Conservation (phyloP, 2,329 filamentous ascomycete genomes). For the Aspergillus sp. region DNA sequence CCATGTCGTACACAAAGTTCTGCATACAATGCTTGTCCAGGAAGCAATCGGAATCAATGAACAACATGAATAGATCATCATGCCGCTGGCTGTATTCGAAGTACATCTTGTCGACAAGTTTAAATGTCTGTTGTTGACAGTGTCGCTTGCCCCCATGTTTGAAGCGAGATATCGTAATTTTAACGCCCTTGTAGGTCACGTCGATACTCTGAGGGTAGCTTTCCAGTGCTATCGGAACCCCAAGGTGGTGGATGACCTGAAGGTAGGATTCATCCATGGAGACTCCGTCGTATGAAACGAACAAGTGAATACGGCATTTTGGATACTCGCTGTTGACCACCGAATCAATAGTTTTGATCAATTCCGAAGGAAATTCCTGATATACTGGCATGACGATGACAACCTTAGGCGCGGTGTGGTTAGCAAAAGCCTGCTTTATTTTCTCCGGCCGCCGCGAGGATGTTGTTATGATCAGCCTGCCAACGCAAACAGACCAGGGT, state of each 20-base stretch:
- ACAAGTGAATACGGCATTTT: slow-evolving; percentile 86
- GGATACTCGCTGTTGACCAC: slow-evolving; percentile 94
- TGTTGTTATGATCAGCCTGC: slow-evolving; percentile 83
- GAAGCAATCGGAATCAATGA: slow-evolving; percentile 97
- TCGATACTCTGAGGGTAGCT: slow-evolving; percentile 89
- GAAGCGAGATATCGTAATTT: slow-evolving; percentile 89
- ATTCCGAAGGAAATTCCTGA: slow-evolving; percentile 80
- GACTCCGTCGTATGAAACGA: slow-evolving; percentile 91
- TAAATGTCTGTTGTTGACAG: slow-evolving; percentile 91
- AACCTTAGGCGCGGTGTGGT: slow-evolving; percentile 83
- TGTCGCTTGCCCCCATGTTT: slow-evolving; percentile 90
- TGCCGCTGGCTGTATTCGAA: slow-evolving; percentile 80
- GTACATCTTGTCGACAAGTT: slow-evolving; percentile 91
- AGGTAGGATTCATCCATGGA: slow-evolving; percentile 86
- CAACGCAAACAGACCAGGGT: slow-evolving; percentile 91
- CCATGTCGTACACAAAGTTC: slow-evolving; percentile 99
- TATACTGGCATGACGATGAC: slow-evolving; percentile 98
- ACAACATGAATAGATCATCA: slow-evolving; percentile 91
- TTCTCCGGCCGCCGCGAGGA: slow-evolving; percentile 73
- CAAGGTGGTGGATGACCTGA: slow-evolving; percentile 79
- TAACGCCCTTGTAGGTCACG: slow-evolving; percentile 75
- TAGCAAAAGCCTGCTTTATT: slow-evolving; percentile 81
- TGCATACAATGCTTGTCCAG: slow-evolving; percentile 88
- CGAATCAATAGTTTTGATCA: slow-evolving; percentile 84
- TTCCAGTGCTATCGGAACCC: slow-evolving; percentile 69